Base-by-base conservation (phyloP, 164 flowering plant species). In the Kalanchoe fedtschenkoi region DNA sequence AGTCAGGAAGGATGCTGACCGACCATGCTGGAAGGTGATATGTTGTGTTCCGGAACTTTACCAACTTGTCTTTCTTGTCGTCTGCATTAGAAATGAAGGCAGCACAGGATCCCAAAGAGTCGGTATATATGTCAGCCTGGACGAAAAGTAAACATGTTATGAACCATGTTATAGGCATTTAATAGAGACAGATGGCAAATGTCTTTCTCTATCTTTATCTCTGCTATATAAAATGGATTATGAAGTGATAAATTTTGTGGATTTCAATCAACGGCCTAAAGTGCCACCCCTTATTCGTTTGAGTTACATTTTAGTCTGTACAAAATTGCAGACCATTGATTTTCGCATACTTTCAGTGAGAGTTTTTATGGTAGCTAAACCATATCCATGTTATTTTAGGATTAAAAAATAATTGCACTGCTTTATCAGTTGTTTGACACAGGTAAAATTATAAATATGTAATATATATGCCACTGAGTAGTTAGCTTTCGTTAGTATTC, bases 21-120 rank as follows among this genome's bases (percentile, higher is more conserved):
- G 99, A 95, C 99, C 97, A 91, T 38, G 99, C 93, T 35, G 99
- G 97, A 54, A 95, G 68, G 62, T 78, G 76, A 78, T 86, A 95
- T 32, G 97, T 75, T 21, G 61, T 57, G 72, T 95, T 91, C 19
- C 72, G 83, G 66, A 95, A 95, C 46, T 37, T 37, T 17, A 89
- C 77, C 28, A 51, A 70, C 62, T 75, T 77, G 64, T 87, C 97
- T 72, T 79, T 75, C 76, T 81, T 80, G 61, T 89, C 86, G 73
- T 91, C 97, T 62, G 60, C 71, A 72, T 95, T 95, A 44, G 97
- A 67, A 47, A 95, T 76, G 71, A 95, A 91, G 30, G 96, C 96
- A 69, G 84, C 85, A 77, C 99, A 95, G n/a, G 65, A 72, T 76
- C 91, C 96, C 32, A 89, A 82, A 64, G 83, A 60, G 57, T 76